Base-by-base conservation (phyloP, 2,329 filamentous ascomycete genomes). In the Phialocephala subalpina region DNA sequence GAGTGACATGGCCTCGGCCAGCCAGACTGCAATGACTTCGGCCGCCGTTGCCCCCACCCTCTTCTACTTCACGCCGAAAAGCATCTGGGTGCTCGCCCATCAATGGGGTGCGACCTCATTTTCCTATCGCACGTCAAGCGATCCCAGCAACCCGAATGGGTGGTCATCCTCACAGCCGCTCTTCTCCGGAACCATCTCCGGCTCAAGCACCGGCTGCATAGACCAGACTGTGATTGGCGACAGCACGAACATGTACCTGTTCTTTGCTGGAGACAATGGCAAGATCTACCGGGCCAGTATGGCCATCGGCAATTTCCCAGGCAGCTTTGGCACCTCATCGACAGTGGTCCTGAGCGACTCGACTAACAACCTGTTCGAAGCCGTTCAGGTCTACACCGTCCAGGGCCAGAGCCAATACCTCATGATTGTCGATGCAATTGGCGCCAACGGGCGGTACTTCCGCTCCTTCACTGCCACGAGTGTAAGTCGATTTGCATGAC, bases 191-290 rank as follows among this genome's bases (percentile, higher is more conserved):
- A 81, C 73, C 22, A 86, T 90, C 71, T 74, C 80, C 0, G 80
- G 73, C 63, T 84, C 83, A 9, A 74, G 76, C 76, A 88, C 84
- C 0, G 86, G 86, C 0, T 73, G 80, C 12, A 90, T 91, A 67
- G 88, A 91, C 75, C 87, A 89, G 77, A 86, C 87, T 0, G 69
- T 90, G 63, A 90, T 91, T 68, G 87, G 85, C 49, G 89, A 91
- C 75, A 77, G 77, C 73, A 77, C 74, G 7, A 84, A 85, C 77
- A 90, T 90, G 86, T 90, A 90, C 71, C 79, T 91, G 6, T 91
- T 91, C 83, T 91, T 90, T 70, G 82, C 83, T 0, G 89, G 87
- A 8, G 89, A 91, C 77, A 89, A 91, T 68, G 89, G 89, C 75
- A 84, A 83, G 53, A 88, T 91, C 73, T 91, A 91, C 78, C 83